phyloP scores from a whole-genome alignment of 306 rosid genomes.

The Quillaja saponaria region DNA sequence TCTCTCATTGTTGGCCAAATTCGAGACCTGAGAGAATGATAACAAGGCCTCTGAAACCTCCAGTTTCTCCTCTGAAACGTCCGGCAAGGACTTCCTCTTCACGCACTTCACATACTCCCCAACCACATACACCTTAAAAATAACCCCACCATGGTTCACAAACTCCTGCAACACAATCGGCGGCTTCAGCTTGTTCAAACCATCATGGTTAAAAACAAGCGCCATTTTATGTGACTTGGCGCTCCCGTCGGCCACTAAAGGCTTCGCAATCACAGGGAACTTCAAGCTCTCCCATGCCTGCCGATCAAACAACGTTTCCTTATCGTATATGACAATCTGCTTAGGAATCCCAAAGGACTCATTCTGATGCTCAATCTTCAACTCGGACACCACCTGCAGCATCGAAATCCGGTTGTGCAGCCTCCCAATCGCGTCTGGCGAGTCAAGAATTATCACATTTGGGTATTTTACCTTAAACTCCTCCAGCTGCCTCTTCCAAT shows the following conservation, averaged over 20 bases:
- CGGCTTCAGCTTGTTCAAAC: slow-evolving; percentile 66
- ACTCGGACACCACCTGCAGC: slow-evolving; percentile 91
- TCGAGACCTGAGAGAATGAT: slow-evolving; percentile 86
- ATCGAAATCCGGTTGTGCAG: slow-evolving; percentile 90
- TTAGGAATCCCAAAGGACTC: slow-evolving; percentile 88
- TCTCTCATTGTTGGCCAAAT: slow-evolving; percentile 54
- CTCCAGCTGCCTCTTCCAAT: slow-evolving; percentile 63
- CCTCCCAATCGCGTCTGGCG: slow-evolving; percentile 75
- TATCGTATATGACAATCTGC: slow-evolving; percentile 83
- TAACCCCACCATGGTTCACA: slow-evolving; percentile 91
- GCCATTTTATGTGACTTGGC: slow-evolving; percentile 91
- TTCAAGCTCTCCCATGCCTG: slow-evolving; percentile 65
- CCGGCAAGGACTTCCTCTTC: slow-evolving; percentile 85
- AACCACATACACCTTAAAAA: slow-evolving; percentile 84
- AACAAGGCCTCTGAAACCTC: slow-evolving; percentile 54
- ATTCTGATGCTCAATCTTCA: slow-evolving; percentile 42
- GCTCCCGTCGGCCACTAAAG: slow-evolving; percentile 85
- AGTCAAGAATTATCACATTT: slow-evolving; percentile 60
- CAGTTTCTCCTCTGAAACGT: slow-evolving; percentile 65
- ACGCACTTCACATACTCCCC: slow-evolving; percentile 76
- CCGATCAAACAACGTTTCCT: slow-evolving; percentile 57
- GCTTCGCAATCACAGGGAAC: slow-evolving; percentile 86
- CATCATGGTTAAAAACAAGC: slow-evolving; percentile 61
- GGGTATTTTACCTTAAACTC: slow-evolving; percentile 53
- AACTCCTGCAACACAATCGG: slow-evolving; percentile 89